Evolutionary conservation across 2,329 filamentous ascomycete genomes (phyloP), one percentile per base, ranked within the genome.

Genomic region (Fusarium concolor): DNA sequence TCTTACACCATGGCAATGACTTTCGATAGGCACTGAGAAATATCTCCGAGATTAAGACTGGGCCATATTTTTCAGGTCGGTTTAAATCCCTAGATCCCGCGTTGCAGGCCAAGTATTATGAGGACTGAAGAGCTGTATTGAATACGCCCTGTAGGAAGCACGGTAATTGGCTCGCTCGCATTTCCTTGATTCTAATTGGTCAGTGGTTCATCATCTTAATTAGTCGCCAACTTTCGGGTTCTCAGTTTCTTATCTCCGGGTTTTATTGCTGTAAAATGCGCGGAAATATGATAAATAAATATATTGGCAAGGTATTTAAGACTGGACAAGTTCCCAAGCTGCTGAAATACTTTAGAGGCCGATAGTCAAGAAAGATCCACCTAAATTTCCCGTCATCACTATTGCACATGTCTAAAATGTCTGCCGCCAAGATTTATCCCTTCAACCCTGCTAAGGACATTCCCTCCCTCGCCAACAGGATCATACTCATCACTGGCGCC

Each of bases 121-220:
- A 26, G 26, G 29, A 31, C 6, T 31, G 10, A 31, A 3, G 29
- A 31, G 3, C 12, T 10, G 29, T 2, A 18, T 6, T 10, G 1
- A 12, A 8, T 9, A 24, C 6, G 31, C 22, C 3, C 8, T 2
- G n/a, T 0, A 3, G 0, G 0, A 7, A 14, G n/a, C 3, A 10
- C 4, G 5, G 14, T n/a, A 1, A 61, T 44, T 62, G 47, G 59
- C 37, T 3, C 2, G 24, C 35, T 62, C 59, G 59, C 41, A 38
- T 42, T 56, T 2, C 10, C 4, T 0, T 2, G 0, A 3, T 2
- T 6, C 1, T 43, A 3, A 62, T 62, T 62, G 47, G 59, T 4
- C 7, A 8, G 8, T 0, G 0, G 0, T 9, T 3, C 8, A 10
- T 4, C 26, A 8, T 26, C 26, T 0, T 33, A 17, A 14, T 17